Evolutionary conservation across 2,329 filamentous ascomycete species (phyloP).

Genomic region (Fusarium gaditjirri): DNA sequence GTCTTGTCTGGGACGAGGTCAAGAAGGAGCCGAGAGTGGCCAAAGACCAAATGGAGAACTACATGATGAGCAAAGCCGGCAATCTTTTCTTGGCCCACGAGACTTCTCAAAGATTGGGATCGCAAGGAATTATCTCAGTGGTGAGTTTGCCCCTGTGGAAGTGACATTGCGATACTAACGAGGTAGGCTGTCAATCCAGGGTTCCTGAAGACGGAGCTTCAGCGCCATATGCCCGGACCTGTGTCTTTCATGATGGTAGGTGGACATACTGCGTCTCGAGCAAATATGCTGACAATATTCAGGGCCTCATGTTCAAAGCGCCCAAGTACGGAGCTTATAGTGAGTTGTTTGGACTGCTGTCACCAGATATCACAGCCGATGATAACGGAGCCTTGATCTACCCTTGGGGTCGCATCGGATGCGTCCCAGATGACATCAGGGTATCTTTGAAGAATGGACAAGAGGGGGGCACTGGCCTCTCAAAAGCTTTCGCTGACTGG

Average conservation of each 20-base stretch:
- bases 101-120: conserved; percentile 14
- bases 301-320: conserved; percentile 33
- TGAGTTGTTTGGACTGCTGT: conserved; percentile 36
- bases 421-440: conserved; percentile 24
- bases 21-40: conserved; percentile 17
- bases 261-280: not conserved
- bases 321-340: conserved; percentile 36
- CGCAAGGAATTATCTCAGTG: conserved; percentile 28
- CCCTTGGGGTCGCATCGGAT: conserved; percentile 30
- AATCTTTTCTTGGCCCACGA: conserved; percentile 30
- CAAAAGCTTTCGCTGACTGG: conserved; percentile 19
- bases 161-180: not conserved
- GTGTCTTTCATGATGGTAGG: conserved; percentile 34
- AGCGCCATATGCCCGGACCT: conserved; percentile 30
- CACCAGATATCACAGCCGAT: conserved; percentile 23
- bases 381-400: conserved; percentile 29
- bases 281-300: not conserved
- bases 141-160: not conserved
- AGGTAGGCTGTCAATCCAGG: conserved; percentile 32
- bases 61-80: conserved; percentile 37
- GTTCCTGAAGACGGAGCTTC: conserved; percentile 35
- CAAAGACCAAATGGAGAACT: conserved; percentile 36
- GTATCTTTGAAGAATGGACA: conserved; percentile 10
- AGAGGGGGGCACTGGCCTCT: conserved; percentile 13
- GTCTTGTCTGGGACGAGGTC: conserved; percentile 27